Base-by-base conservation (phyloP, 2,329 filamentous ascomycete genomes). In the Paraconiothyrium brasiliense region DNA sequence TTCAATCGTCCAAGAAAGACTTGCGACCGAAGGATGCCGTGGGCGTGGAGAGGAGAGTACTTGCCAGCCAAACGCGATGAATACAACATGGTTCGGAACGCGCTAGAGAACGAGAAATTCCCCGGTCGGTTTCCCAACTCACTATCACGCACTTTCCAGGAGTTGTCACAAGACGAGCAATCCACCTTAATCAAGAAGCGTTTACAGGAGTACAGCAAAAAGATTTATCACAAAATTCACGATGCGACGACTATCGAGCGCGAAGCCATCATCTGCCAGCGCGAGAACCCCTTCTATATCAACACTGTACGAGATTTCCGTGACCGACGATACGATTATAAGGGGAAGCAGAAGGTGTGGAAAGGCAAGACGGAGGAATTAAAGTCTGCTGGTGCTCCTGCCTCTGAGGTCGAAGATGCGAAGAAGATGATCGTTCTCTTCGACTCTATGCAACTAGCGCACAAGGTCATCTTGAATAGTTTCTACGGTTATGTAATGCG, bases 401-500 rank as follows among this genome's bases (percentile, higher is more conserved):
- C 87, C 9, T 79, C 81, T 1, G 95, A 99, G 70, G 85, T 99
- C 16, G 96, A 99, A 13, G 91, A 93, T 60, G 95, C 93, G 5
- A 98, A 97, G 83, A 99, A 99, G 84, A 99, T 99, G 96, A 95
- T 97, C 59, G 86, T 98, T 51, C 82, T 99, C 4, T 99, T 92
- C 76, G 95, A 99, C 77, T 99, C 95, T 0, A 84, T 99, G 60
- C 96, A 99, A 78, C 84, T 99, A 71, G 95, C 95, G 0, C 95
- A 99, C 84, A 99, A 99, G 78, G 95, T 99, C 82, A 99, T 99
- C 85, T 79, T 99, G 58, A 99, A 99, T 83, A 97, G 93, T 59
- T 99, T 99, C 83, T 99, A 99, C 71, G 95, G 95, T 66, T 99
- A 99, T 76, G 95, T 98, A 77, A 99, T 99, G 95, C 87, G 95